Base-by-base conservation (phyloP, 2,329 filamentous ascomycete species). In the Microdochium trichocladiopsis region DNA sequence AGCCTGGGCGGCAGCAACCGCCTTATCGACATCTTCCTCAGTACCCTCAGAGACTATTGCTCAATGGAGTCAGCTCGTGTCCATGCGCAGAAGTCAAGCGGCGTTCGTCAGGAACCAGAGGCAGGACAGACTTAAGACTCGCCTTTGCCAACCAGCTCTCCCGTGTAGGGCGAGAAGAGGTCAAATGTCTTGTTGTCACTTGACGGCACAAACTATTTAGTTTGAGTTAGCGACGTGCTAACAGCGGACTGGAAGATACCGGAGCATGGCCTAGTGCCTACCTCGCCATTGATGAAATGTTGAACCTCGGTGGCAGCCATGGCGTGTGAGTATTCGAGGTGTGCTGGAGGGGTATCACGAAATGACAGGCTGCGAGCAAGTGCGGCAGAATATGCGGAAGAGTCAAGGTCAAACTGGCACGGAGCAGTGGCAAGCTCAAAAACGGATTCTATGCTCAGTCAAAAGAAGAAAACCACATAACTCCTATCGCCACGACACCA, bases 1-100 rank as follows among this genome's bases (percentile, higher is more conserved):
- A 14, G 52, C 54, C 47, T 58, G 50, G 1, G 61, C 61, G 16
- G 60, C 59, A 4, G 37, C 56, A 22, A 63, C 61, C 16, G 60
- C 60, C 18, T 36, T 52, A 50, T 63, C 55, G 23, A 62, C 58
- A 57, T 63, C 61, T 25, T 58, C 59, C 18, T 25, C 25, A 6
- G 50, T 51, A 16, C 23, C 50, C 21, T 51, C 50, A 25, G 33
- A 33, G 41, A 51, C 50, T 51, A 25, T 43, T 21, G 21, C n/a
- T n/a, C n/a, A n/a, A n/a, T n/a, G n/a, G n/a, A n/a, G n/a, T n/a
- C n/a, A n/a, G n/a, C n/a, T n/a, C n/a, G n/a, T n/a, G n/a, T n/a
- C n/a, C n/a, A n/a, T n/a, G n/a, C n/a, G n/a, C n/a, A n/a, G n/a
- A n/a, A n/a, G n/a, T n/a, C n/a, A n/a, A n/a, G n/a, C n/a, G n/a